A percentile compares a stretch with the other conserved stretches of the same genome.
Evolutionary conservation across 2,329 filamentous ascomycete genomes (phyloP).

Genomic region (Colletotrichum simmondsii): DNA sequence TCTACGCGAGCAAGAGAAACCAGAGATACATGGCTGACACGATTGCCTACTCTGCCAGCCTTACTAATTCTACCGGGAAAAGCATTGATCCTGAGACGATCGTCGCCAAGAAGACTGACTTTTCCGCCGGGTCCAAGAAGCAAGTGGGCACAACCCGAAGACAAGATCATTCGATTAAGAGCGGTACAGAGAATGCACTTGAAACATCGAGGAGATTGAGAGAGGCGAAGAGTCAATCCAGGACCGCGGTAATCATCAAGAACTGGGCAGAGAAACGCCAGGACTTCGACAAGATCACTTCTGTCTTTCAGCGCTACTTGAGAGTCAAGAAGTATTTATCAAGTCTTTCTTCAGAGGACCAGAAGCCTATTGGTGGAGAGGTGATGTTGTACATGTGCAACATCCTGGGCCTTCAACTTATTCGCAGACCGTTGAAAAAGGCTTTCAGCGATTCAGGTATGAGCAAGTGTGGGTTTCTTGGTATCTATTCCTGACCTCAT

Average conservation of each 20-base stretch:
- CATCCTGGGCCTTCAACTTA: constrained; percentile 37
- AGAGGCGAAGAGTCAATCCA: constrained; percentile 44
- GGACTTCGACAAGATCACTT: constrained; percentile 57
- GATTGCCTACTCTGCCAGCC: constrained; percentile 74
- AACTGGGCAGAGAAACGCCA: constrained; percentile 57
- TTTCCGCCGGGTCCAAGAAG: constrained; percentile 27
- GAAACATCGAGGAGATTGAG: constrained; percentile 47
- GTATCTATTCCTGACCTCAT: not conserved
- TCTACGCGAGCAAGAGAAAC: constrained; percentile 56
- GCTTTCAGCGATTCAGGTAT: not conserved
- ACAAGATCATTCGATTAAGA: constrained; percentile 39
- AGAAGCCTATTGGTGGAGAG: constrained; percentile 47
- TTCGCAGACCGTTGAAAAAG: not conserved
- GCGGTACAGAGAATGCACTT: constrained; percentile 50
- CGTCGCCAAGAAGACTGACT: constrained; percentile 51
- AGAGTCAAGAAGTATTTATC: constrained; percentile 60
- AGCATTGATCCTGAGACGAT: constrained; percentile 73
- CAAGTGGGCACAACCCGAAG: not conserved
- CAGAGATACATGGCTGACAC: constrained; percentile 77
- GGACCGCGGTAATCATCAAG: constrained; percentile 44
- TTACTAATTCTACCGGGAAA: constrained; percentile 73
- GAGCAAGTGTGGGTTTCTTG: not conserved
- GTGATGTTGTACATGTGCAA: constrained; percentile 49
- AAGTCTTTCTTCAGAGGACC: constrained; percentile 36
- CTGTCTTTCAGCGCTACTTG: constrained; percentile 56